A percentile compares a stretch with the other conserved stretches of the same genome.
Conservation (phyloP, 1,284 basidiomycete genomes). For the Cryptococcus depauperatus region DNA sequence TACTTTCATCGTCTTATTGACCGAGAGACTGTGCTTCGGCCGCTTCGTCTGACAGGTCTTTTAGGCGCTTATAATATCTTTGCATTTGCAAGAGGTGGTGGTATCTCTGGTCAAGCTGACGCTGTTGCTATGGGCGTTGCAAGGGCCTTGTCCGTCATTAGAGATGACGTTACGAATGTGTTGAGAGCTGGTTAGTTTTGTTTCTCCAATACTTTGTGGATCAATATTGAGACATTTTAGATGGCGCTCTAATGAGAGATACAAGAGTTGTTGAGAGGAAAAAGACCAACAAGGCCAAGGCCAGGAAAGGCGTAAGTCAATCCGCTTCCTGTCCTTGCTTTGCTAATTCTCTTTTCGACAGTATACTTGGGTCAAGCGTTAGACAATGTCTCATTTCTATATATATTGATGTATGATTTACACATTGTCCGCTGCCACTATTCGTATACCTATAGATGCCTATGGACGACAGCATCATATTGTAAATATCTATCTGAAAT, state of each 20-base stretch:
- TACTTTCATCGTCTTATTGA: constrained; percentile 74
- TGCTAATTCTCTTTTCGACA: constrained; percentile 33
- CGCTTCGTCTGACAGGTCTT: constrained; percentile 74
- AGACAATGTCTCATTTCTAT: no score
- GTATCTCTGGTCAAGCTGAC: constrained; percentile 82
- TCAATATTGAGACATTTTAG: constrained; percentile 46
- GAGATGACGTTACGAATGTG: constrained; percentile 57
- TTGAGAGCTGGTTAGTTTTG: constrained; percentile 61
- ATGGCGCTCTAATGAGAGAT: constrained; percentile 80
- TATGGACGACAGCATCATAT: no score
- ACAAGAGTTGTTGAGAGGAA: constrained; percentile 97
- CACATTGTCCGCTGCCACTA: no score
- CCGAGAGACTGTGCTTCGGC: constrained; percentile 70
- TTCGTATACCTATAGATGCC: no score
- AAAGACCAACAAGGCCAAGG: constrained; percentile 86
- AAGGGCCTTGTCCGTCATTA: constrained; percentile 66
- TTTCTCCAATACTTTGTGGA: not conserved
- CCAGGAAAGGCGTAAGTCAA: constrained; percentile 72
- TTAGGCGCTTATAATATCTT: constrained; percentile 91
- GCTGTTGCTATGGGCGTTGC: constrained; percentile 78
- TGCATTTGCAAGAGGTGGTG: constrained; percentile 77
- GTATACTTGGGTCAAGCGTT: constrained; percentile 96
- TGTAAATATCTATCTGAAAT: no score
- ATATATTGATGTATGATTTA: no score
- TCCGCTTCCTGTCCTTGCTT: not conserved